Percentiles rank a stretch among this genome's conserved stretches.
These are phyloP conservation scores for Rhizopogon vulgaris DNA, from an alignment of 768 basidiomycete genomes.

Conservation along the genomic window DNA sequence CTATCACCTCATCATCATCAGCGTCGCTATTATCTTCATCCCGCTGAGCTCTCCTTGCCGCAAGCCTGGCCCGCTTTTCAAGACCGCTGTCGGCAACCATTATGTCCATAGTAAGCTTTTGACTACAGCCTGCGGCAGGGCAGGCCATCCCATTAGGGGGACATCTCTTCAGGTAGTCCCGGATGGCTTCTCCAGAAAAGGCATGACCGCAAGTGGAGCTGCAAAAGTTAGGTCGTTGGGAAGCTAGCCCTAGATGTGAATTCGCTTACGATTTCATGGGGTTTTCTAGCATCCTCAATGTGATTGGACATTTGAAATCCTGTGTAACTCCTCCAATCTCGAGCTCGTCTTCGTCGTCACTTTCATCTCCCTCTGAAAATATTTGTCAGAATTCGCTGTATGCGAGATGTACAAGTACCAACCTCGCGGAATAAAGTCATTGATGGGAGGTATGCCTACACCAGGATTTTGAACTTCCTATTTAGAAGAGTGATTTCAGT, in stretches of 20 bases:
- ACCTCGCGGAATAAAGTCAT: conserved; percentile 69
- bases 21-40: conserved; percentile 29
- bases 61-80: conserved; percentile 55
- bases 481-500: background rate
- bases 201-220: conserved; percentile 75
- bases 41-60: conserved; percentile 44
- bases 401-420: conserved; percentile 4
- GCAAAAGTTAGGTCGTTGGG: conserved; percentile 5
- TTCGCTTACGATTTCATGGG: conserved; percentile 78
- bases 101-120: conserved; percentile 44
- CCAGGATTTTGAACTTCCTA: conserved; percentile 67
- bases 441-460: conserved; percentile 69
- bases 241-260: background rate
- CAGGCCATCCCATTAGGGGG: conserved; percentile 40
- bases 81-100: conserved; percentile 53
- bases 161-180: conserved; percentile 46
- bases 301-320: conserved; percentile 80
- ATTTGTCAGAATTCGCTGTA: background rate
- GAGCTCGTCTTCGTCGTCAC: conserved; percentile 83
- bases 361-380: conserved; percentile 66
- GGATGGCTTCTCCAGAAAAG: conserved; percentile 70
- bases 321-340: conserved; percentile 83
- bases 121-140: conserved; percentile 69
- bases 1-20: conserved; percentile 53
- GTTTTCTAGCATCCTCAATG: conserved; percentile 56